Evolutionary conservation across 495 filamentous ascomycete species (phyloP).

Genomic region (Penicillium longicatenatum): DNA sequence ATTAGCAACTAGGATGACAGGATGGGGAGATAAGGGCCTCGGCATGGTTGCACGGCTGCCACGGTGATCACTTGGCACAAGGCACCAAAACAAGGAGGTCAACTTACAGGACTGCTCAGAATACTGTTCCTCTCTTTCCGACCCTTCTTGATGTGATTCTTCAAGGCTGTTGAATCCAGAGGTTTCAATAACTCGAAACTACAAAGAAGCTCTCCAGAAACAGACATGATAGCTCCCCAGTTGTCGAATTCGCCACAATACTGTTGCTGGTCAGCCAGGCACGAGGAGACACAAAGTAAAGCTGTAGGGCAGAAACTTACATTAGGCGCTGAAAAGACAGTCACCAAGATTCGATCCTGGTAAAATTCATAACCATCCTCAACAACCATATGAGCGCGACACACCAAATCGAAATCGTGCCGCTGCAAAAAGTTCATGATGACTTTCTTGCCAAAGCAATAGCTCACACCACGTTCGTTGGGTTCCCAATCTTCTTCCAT

Average conservation of each 20-base stretch:
- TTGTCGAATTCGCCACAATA: slow-evolving; percentile 99
- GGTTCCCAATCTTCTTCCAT: slow-evolving; percentile 98
- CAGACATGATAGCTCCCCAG: slow-evolving; percentile 98
- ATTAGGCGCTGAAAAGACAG: slow-evolving; percentile 96
- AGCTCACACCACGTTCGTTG: slow-evolving; percentile 96
- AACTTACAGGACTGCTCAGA: slow-evolving; percentile 87
- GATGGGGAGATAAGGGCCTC: slow-evolving; percentile 12
- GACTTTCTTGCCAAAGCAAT: slow-evolving; percentile 98
- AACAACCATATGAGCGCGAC: slow-evolving; percentile 98
- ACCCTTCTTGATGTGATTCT: slow-evolving; percentile 99
- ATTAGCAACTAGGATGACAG: slow-evolving; percentile 16
- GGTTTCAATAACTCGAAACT: slow-evolving; percentile 98
- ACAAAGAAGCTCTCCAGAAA: slow-evolving; percentile 88
- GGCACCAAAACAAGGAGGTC: slow-evolving; percentile 18
- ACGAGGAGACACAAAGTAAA: slow-evolving; percentile 1
- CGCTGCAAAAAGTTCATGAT: slow-evolving; percentile 94
- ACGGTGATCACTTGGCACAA: slow-evolving; percentile 30
- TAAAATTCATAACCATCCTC: slow-evolving; percentile 99
- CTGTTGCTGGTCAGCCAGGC: slow-evolving; percentile 47
- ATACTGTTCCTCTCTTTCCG: slow-evolving; percentile 88
- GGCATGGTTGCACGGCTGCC: slow-evolving; percentile 28
- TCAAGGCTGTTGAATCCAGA: slow-evolving; percentile 92
- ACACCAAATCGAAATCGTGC: slow-evolving; percentile 97
- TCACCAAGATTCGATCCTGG: slow-evolving; percentile 91
- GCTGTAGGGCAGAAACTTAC: slow-evolving; percentile 55